Conservation (phyloP, 495 filamentous ascomycete genomes). For the Penicillium malachiteum region DNA sequence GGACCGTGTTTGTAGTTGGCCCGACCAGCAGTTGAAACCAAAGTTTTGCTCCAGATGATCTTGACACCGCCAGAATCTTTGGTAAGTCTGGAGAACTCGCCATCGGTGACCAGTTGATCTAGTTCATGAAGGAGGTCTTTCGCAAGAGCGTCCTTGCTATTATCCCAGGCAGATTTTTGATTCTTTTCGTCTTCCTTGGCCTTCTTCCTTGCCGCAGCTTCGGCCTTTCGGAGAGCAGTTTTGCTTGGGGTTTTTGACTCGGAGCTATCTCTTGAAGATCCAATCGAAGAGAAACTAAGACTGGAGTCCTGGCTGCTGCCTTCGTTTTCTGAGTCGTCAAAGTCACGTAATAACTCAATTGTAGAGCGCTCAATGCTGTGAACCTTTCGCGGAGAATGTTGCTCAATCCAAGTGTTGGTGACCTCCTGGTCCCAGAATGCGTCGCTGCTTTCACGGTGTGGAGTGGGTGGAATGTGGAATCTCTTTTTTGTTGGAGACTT, state of each 20-base stretch:
- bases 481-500: conserved; percentile 54
- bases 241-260: conserved; percentile 41
- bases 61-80: conserved; percentile 71
- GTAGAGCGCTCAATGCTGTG: conserved; percentile 12
- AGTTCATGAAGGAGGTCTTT: conserved; percentile 68
- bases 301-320: conserved; percentile 12
- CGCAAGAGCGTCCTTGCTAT: conserved; percentile 64
- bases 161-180: conserved; percentile 52
- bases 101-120: conserved; percentile 63
- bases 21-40: conserved; percentile 83
- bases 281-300: too few relatives aligned
- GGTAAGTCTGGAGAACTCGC: conserved; percentile 59
- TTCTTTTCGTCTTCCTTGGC: conserved; percentile 43
- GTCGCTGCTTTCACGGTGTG: conserved; percentile 67
- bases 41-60: conserved; percentile 79
- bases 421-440: conserved; percentile 77
- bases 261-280: neutral
- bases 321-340: conserved; percentile 31
- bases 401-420: conserved; percentile 80
- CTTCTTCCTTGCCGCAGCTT: conserved; percentile 32
- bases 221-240: conserved; percentile 44
- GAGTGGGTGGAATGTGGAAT: conserved; percentile 49
- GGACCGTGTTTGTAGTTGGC: conserved; percentile 36
- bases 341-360: conserved; percentile 30
- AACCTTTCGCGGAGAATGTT: conserved; percentile 65